phyloP scores from a whole-genome alignment of 2,329 filamentous ascomycete species.

The Colletotrichum graminicola region DNA sequence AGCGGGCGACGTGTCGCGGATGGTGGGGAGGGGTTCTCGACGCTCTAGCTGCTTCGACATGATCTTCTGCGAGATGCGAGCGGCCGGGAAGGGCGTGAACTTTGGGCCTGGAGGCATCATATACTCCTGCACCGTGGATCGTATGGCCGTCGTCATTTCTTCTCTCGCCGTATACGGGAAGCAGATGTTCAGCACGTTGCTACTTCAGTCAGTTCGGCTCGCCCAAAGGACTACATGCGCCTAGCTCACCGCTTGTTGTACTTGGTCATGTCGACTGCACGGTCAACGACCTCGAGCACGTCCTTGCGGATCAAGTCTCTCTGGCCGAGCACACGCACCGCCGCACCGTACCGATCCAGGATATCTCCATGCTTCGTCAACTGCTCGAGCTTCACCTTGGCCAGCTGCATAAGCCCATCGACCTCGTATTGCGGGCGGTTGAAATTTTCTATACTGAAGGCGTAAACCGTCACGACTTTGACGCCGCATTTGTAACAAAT shows the following conservation, averaged over 20 bases:
- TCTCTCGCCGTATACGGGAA: slow-evolving; percentile 97
- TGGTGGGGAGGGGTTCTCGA: slow-evolving; percentile 60
- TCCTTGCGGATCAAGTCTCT: slow-evolving; percentile 86
- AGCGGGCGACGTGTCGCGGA: slow-evolving; percentile 62
- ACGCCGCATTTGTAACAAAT: slow-evolving; percentile 98
- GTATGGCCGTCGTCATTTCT: slow-evolving; percentile 92
- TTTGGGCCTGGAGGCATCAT: slow-evolving; percentile 76
- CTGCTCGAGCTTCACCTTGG: slow-evolving; percentile 93
- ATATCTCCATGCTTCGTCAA: slow-evolving; percentile 93
- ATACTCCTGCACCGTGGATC: slow-evolving; percentile 88
- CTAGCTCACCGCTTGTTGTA: slow-evolving; percentile 79
- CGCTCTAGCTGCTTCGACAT: slow-evolving; percentile 72
- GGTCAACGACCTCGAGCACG: slow-evolving; percentile 88
- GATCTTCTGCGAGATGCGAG: slow-evolving; percentile 88
- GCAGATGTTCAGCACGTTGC: slow-evolving; percentile 85
- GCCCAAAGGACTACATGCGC: background rate
- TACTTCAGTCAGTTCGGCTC: slow-evolving; percentile 47
- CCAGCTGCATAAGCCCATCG: slow-evolving; percentile 96
- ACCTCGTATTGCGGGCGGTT: slow-evolving; percentile 97
- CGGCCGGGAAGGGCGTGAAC: slow-evolving; percentile 85
- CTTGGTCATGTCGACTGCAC: slow-evolving; percentile 86
- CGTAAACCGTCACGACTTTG: slow-evolving; percentile 96
- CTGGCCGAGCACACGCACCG: slow-evolving; percentile 87
- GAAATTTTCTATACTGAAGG: slow-evolving; percentile 99
- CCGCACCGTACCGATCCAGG: slow-evolving; percentile 90